A percentile compares a stretch with the other conserved stretches of the same genome.
phyloP scores from a whole-genome alignment of 1,284 basidiomycete genomes.

The Xerocomus amazonicus region DNA sequence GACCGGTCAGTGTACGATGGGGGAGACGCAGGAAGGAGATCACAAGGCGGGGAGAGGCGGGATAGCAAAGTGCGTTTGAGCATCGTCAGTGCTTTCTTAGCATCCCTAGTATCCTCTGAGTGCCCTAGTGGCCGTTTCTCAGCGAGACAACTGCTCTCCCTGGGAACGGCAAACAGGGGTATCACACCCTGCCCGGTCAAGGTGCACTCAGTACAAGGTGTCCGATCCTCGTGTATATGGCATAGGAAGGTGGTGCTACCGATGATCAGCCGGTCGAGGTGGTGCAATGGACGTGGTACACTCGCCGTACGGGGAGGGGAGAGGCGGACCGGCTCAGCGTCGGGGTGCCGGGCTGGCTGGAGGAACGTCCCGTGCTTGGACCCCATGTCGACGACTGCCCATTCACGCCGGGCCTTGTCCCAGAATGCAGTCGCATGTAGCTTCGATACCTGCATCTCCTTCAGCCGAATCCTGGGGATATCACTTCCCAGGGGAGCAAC shows the following conservation, averaged over 20 bases:
- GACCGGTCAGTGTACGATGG: constrained; percentile 60
- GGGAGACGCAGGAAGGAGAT: constrained; percentile 9
- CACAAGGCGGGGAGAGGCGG: constrained; percentile 35
- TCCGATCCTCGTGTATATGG: constrained; percentile 59
- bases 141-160: constrained; percentile 28
- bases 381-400: constrained; percentile 78
- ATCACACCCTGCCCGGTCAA: constrained; percentile 50
- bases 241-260: constrained; percentile 66
- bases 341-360: constrained; percentile 27
- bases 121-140: constrained; percentile 35
- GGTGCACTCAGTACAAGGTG: constrained; percentile 62
- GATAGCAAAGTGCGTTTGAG: constrained; percentile 60
- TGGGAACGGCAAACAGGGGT: constrained; percentile 49
- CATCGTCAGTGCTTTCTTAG: constrained; percentile 57
- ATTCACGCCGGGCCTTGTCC: constrained; percentile 54
- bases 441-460: constrained; percentile 80
- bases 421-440: constrained; percentile 71
- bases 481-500: constrained; percentile 44
- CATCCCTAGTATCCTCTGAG: constrained; percentile 36
- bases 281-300: constrained; percentile 55
- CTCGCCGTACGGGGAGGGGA: constrained; percentile 64
- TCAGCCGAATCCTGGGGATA: constrained; percentile 64
- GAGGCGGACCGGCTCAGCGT: constrained; percentile 40
- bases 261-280: constrained; percentile 61
- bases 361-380: constrained; percentile 77